Evolutionary conservation across 371 early-diverging fungal species (phyloP).

Genomic region (Dichotomocladium elegans): DNA sequence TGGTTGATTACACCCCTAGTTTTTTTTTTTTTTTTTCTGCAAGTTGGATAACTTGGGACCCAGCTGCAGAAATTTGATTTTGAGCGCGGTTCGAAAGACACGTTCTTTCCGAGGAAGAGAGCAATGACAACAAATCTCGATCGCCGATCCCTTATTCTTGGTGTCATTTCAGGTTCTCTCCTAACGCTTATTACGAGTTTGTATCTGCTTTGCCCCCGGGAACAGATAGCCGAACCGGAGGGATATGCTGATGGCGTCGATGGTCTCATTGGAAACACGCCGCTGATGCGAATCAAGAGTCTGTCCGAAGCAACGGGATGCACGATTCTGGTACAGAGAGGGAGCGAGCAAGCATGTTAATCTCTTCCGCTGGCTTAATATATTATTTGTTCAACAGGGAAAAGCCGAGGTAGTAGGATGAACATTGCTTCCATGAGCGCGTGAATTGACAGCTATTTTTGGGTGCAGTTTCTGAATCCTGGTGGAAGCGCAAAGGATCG

Average conservation of each 20-base stretch:
- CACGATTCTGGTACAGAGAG: slow-evolving; percentile 82
- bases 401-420: slow-evolving; percentile 33
- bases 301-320: slow-evolving; percentile 89
- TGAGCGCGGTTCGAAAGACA: no score
- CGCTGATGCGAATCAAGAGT: slow-evolving; percentile 80
- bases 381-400: slow-evolving; percentile 15
- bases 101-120: background rate
- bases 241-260: slow-evolving; percentile 63
- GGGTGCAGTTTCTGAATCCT: slow-evolving; percentile 77
- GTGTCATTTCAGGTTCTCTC: slow-evolving; percentile 25
- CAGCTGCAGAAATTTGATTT: no score
- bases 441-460: background rate
- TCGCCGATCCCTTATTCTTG: slow-evolving; percentile 19
- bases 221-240: slow-evolving; percentile 2
- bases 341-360: no score
- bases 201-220: background rate
- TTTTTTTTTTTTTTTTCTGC: background rate
- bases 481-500: slow-evolving; percentile 95
- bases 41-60: no score
- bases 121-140: slow-evolving; percentile 6
- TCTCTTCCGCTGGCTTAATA: background rate
- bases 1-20: background rate
- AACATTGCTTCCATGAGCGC: background rate
- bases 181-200: slow-evolving; percentile 12
- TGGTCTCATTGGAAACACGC: slow-evolving; percentile 86